Conservation (phyloP, 176 grass and related monocot genomes). For the Dactylis glomerata region DNA sequence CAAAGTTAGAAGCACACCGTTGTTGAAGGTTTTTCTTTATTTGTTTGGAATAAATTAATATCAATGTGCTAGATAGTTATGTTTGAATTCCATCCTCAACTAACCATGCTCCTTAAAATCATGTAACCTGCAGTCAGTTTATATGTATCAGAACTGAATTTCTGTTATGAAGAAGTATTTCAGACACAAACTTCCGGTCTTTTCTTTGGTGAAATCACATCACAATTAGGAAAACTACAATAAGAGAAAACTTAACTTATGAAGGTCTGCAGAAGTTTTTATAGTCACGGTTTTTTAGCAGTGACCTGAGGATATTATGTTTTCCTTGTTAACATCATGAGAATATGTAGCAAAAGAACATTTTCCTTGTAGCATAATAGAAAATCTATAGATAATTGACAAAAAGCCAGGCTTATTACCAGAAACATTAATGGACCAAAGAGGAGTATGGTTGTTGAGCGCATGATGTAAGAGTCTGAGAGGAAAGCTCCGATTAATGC, state of each 20-base stretch:
- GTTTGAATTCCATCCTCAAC: not conserved
- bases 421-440: slow-evolving; percentile 49
- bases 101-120: not conserved
- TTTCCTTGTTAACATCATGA: not conserved
- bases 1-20: not conserved
- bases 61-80: not conserved
- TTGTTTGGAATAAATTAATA: not conserved
- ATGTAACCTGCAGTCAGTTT: not conserved
- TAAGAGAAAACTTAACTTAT: not conserved
- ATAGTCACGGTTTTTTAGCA: not conserved
- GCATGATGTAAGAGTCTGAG: slow-evolving; percentile 59
- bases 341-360: not conserved
- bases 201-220: not conserved
- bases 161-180: not conserved
- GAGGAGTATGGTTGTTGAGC: slow-evolving; percentile 39
- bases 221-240: not conserved
- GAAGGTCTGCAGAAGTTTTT: not conserved
- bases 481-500: slow-evolving; percentile 53
- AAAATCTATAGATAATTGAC: not conserved
- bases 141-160: not conserved
- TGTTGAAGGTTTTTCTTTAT: not conserved
- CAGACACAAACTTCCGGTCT: not conserved
- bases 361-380: not conserved
- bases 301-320: not conserved
- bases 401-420: slow-evolving; percentile 21